phyloP scores from a whole-genome alignment of 148 eudicot genomes.

The Chenopodium formosanum region DNA sequence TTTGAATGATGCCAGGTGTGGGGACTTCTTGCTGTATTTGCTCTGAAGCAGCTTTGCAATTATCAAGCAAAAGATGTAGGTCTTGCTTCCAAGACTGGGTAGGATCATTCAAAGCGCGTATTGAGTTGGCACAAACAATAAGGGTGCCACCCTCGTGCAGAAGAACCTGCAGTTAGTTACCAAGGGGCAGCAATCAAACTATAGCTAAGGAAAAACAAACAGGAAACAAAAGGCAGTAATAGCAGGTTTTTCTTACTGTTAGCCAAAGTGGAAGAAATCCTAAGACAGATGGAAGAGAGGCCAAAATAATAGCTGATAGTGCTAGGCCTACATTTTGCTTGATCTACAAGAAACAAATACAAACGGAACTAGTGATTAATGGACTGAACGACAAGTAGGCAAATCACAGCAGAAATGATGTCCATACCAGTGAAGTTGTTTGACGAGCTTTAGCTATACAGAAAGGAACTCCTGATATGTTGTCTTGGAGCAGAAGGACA shows the following conservation, averaged over 20 bases:
- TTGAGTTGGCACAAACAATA: conserved; percentile 84
- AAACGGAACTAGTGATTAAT: conserved; percentile 7
- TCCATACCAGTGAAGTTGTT: conserved; percentile 74
- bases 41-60: conserved; percentile 33
- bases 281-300: conserved; percentile 86
- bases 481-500: conserved; percentile 84
- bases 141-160: conserved; percentile 96
- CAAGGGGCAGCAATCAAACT: conserved; percentile 11
- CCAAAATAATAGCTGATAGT: conserved; percentile 72
- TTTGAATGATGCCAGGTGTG: conserved; percentile 38
- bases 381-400: not conserved
- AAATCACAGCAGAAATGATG: not conserved
- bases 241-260: conserved; percentile 50
- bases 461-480: conserved; percentile 85
- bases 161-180: conserved; percentile 63
- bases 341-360: conserved; percentile 44
- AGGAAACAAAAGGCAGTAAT: not conserved
- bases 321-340: conserved; percentile 98
- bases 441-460: conserved; percentile 87
- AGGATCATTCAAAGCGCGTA: conserved; percentile 76
- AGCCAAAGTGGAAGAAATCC: conserved; percentile 93
- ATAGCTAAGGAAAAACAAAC: not conserved
- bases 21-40: conserved; percentile 22
- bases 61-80: conserved; percentile 37
- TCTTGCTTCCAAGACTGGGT: conserved; percentile 64